phyloP scores from a whole-genome alignment of 441 rosid species.

The Populus trichocarpa region DNA sequence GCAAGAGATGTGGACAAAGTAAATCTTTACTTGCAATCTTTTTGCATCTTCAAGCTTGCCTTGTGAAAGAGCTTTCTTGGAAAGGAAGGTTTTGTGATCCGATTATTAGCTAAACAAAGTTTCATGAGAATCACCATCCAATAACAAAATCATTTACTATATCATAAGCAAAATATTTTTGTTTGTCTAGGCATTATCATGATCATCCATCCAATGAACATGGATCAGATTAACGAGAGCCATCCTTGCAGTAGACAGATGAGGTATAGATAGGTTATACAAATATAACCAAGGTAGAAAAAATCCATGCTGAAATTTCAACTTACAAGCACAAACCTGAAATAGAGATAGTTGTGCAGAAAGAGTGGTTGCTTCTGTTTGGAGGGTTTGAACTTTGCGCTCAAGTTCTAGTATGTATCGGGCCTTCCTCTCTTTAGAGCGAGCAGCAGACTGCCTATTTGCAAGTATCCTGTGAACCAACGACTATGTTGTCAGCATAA shows the following conservation, averaged over 20 bases:
- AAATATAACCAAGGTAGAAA: background rate
- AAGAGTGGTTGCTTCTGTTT: conserved; percentile 85
- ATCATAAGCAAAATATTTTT: background rate
- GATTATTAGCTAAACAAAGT: background rate
- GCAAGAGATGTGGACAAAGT: background rate
- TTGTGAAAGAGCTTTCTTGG: background rate
- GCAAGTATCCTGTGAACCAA: conserved; percentile 58
- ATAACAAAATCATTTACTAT: background rate
- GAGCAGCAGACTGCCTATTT: conserved; percentile 79
- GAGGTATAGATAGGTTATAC: background rate
- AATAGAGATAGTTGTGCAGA: conserved; percentile 79
- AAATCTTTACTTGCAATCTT: background rate
- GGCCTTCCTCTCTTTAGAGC: conserved; percentile 84
- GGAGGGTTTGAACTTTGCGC: conserved; percentile 79
- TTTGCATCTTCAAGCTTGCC: background rate
- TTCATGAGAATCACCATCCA: background rate
- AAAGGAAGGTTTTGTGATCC: background rate
- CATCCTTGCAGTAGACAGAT: background rate
- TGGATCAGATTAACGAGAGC: background rate
- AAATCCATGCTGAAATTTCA: background rate
- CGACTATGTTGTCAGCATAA: background rate
- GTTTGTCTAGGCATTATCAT: background rate
- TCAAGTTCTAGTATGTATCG: conserved; percentile 68
- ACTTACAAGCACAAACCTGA: conserved; percentile 40
- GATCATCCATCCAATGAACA: background rate